These are phyloP conservation scores for Liriodendron chinense DNA, from an alignment of 164 flowering plant species.

Conservation along the genomic window DNA sequence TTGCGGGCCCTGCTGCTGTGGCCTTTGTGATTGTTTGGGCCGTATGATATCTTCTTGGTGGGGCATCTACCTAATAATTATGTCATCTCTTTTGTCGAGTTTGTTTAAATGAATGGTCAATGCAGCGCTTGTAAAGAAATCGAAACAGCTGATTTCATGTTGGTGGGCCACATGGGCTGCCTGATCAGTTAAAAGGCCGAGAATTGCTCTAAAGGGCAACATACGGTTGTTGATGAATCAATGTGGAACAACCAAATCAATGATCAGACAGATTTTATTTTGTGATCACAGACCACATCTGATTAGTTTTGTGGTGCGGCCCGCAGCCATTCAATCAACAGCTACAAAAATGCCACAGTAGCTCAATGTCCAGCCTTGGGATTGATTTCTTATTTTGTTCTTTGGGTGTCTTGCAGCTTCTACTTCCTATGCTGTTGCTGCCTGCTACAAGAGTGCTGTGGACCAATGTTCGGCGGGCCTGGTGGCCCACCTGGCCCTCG, in stretches of 20 bases:
- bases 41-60: background rate
- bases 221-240: too few species aligned
- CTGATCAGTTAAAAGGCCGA: background rate
- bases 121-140: background rate
- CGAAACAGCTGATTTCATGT: background rate
- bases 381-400: background rate
- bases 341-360: too few species aligned
- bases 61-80: background rate
- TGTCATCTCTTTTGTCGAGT: background rate
- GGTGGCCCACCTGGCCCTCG: constrained; percentile 4
- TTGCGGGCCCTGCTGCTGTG: background rate
- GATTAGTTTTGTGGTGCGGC: too few species aligned
- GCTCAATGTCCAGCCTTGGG: background rate
- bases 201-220: background rate
- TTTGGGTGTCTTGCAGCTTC: constrained; percentile 1
- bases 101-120: background rate
- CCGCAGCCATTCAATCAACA: too few species aligned
- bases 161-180: background rate
- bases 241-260: too few species aligned
- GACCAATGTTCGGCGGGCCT: constrained; percentile 6
- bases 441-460: constrained; percentile 1
- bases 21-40: background rate
- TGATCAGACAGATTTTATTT: too few species aligned
- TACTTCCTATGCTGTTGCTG: constrained; percentile 8
- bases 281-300: too few species aligned